Conservation (phyloP, 345 rosid species). For the Abelmoschus esculentus region DNA sequence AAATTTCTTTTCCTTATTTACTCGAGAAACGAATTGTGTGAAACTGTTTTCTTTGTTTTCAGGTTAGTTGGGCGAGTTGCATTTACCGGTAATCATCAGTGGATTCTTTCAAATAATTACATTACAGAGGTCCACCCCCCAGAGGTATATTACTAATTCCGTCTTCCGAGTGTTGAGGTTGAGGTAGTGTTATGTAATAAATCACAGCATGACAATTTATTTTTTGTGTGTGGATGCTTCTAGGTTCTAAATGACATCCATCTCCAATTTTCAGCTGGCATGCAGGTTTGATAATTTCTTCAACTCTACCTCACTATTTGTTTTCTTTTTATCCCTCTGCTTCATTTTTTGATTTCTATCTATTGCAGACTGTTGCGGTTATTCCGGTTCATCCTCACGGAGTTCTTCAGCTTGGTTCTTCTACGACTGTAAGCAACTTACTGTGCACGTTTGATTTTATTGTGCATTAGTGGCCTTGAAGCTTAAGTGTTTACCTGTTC, state of each 20-base stretch:
- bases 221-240: constrained; percentile 17
- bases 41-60: constrained; percentile 14
- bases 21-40: constrained; percentile 10
- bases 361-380: constrained; percentile 70
- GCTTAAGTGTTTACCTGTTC: background rate
- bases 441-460: background rate
- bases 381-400: constrained; percentile 79
- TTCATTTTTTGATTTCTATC: constrained; percentile 9
- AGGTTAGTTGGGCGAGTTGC: constrained; percentile 88
- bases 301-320: background rate
- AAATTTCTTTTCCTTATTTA: background rate
- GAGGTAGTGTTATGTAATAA: no score
- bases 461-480: no score
- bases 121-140: constrained; percentile 51
- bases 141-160: constrained; percentile 34
- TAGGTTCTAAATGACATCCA: constrained; percentile 67
- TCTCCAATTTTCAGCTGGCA: constrained; percentile 77
- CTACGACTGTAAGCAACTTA: constrained; percentile 48
- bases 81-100: constrained; percentile 72
- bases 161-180: no score
- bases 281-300: constrained; percentile 55
- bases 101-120: constrained; percentile 63
- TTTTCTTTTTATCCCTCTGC: background rate
- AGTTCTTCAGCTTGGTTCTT: constrained; percentile 87
- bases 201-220: background rate